A percentile compares a stretch with the other conserved stretches of the same genome.
These are phyloP conservation scores for Pleodorina starrii DNA, from an alignment of 139 green algal genomes.

Conservation along the genomic window DNA sequence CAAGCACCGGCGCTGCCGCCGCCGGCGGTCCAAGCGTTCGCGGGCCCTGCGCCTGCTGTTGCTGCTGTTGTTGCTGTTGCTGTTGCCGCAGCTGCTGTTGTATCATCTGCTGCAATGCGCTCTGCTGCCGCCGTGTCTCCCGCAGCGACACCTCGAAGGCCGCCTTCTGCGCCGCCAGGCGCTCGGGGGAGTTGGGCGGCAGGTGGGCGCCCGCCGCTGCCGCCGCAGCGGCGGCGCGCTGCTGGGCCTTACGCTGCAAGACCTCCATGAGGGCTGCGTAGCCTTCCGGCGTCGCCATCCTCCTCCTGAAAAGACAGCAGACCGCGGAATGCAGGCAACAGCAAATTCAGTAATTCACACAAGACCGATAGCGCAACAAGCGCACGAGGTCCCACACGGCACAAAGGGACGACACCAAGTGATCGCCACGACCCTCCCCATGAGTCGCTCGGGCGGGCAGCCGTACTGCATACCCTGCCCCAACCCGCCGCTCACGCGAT, in stretches of 20 bases:
- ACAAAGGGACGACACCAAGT: neutral
- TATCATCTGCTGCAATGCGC: neutral
- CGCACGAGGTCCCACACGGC: neutral
- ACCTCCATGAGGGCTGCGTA: neutral
- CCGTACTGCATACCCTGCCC: too few species aligned
- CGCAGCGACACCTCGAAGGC: neutral
- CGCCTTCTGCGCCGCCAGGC: neutral
- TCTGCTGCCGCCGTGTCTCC: neutral
- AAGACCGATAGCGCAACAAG: neutral
- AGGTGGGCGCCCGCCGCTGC: neutral
- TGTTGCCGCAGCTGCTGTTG: neutral
- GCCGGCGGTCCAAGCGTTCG: neutral
- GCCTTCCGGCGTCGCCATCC: neutral
- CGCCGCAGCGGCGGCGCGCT: neutral
- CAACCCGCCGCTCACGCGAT: too few species aligned
- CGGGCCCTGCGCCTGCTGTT: neutral
- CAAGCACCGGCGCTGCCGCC: neutral
- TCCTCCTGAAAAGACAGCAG: neutral
- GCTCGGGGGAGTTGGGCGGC: neutral
- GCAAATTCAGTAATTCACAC: neutral
- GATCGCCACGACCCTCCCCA: too few species aligned
- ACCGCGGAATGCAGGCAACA: too few species aligned
- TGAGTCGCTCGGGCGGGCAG: too few species aligned
- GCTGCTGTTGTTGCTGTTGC: slow-evolving; percentile 24
- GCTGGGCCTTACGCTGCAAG: slow-evolving; percentile 7